These are phyloP conservation scores for Sporisorium reilianum DNA, from an alignment of 1,284 basidiomycete species.

Conservation along the genomic window DNA sequence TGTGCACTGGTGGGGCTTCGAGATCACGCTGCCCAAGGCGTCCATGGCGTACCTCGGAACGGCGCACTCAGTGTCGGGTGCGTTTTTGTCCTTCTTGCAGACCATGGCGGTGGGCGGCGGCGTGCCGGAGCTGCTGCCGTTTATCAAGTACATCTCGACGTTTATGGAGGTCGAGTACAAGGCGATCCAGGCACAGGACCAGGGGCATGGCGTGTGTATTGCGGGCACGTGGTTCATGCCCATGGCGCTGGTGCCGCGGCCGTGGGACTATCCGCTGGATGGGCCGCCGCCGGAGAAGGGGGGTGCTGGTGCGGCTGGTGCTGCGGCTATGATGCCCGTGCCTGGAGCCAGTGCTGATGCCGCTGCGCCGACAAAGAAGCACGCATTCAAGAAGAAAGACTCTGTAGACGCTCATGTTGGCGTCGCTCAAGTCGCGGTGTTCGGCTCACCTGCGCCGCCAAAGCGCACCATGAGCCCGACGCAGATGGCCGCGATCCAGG, in stretches of 20 bases:
- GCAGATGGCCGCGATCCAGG: conserved; percentile 30
- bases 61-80: conserved; percentile 58
- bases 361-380: conserved; percentile 11
- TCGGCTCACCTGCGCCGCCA: conserved; percentile 6
- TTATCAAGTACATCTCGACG: conserved; percentile 61
- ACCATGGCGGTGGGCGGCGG: conserved; percentile 61
- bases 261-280: conserved; percentile 53
- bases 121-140: conserved; percentile 62
- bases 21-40: conserved; percentile 59
- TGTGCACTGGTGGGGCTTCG: conserved; percentile 67
- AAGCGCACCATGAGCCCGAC: conserved; percentile 33
- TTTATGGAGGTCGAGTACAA: conserved; percentile 64
- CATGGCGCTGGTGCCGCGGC: conserved; percentile 48
- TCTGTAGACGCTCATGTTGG: background rate
- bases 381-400: conserved; percentile 30
- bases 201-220: conserved; percentile 56
- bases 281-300: conserved; percentile 10
- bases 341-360: background rate
- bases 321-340: background rate
- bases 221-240: conserved; percentile 63
- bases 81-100: conserved; percentile 58
- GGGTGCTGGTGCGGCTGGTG: background rate
- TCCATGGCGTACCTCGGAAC: conserved; percentile 60
- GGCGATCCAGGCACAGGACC: conserved; percentile 58
- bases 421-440: background rate